Base-by-base conservation (phyloP, 495 filamentous ascomycete species). In the Penicillium manginii region DNA sequence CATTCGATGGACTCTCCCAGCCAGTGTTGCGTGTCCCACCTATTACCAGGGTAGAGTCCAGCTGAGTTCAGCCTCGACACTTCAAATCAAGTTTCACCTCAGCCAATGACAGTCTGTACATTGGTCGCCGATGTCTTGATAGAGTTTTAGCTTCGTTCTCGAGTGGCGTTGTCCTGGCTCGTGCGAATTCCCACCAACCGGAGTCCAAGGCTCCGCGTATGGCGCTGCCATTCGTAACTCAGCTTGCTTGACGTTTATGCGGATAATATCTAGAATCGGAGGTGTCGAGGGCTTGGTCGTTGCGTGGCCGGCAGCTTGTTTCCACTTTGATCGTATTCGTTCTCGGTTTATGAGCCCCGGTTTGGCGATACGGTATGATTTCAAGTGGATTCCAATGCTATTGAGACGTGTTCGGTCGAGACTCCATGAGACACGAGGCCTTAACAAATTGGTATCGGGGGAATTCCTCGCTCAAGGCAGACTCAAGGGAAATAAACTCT, bases 171-270 rank as follows among this genome's bases (percentile, higher is more conserved):
- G 40, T 54, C 8, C 23, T 35, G 50, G 37, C 52, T 54, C 49
- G 47, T 22, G 50, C 50, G 46, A 53, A 37, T 49, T 51, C 57
- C 47, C 43, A 22, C 39, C 26, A 48, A 52, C 46, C 50, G 52
- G 50, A 43, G 40, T 40, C 57, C 47, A 50, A 26, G 32, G 14
- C 21, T 12, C 31, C 54, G 45, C 15, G 26, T 40, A 50, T 40
- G 32, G 49, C 32, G 56, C 39, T 59, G 39, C 37, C 10, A 53
- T 29, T 50, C 50, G 57, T 59, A 59, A 53, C 40, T 18, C 32
- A 11, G 29, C 33, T 33, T 31, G 54, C 42, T 52, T 18, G 17
- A 26, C 14, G 1, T 19, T n/a, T 18, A 50, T 50, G 26, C 19
- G 48, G 32, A 14, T 23, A 32, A 18, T 50, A 2, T 23, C 3